Evolutionary conservation across 176 grass and related monocot genomes (phyloP).

Genomic region (Saccharum officinarum): DNA sequence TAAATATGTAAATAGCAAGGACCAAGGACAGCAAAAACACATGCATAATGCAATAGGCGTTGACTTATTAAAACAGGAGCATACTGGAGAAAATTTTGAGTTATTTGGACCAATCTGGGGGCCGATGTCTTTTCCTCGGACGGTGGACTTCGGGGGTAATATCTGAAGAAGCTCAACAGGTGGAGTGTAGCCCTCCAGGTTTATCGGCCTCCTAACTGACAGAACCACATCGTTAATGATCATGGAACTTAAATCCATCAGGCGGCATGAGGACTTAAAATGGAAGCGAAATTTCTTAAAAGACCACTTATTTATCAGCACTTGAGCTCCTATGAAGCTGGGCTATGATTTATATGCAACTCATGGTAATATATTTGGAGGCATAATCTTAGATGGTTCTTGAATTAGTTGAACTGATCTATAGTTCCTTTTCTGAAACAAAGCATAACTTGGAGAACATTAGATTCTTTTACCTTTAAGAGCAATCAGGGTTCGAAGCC

Average conservation of each 20-base stretch:
- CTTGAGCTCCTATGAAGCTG: background rate
- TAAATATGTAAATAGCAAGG: background rate
- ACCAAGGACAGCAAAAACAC: background rate
- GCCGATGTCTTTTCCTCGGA: constrained; percentile 77
- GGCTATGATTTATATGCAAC: background rate
- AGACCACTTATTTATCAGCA: background rate
- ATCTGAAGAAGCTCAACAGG: constrained; percentile 89
- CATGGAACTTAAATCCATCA: background rate
- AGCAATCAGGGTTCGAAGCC: constrained; percentile 79
- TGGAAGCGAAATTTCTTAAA: background rate
- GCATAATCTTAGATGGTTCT: background rate
- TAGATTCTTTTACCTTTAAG: constrained; percentile 58
- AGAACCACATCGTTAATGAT: constrained; percentile 11
- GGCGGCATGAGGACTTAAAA: background rate
- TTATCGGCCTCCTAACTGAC: constrained; percentile 82
- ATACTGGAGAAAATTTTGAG: constrained; percentile 74
- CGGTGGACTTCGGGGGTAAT: constrained; percentile 79
- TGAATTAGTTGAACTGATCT: background rate
- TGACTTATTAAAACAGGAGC: no score
- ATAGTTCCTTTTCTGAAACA: background rate
- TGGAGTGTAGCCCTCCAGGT: constrained; percentile 76
- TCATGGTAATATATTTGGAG: background rate
- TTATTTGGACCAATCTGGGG: constrained; percentile 90
- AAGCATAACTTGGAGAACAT: background rate
- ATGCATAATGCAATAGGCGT: background rate